Percentiles rank a stretch among this genome's conserved stretches.
Evolutionary conservation across 257 asterid species (phyloP).

Genomic region (Gardenia jasminoides): DNA sequence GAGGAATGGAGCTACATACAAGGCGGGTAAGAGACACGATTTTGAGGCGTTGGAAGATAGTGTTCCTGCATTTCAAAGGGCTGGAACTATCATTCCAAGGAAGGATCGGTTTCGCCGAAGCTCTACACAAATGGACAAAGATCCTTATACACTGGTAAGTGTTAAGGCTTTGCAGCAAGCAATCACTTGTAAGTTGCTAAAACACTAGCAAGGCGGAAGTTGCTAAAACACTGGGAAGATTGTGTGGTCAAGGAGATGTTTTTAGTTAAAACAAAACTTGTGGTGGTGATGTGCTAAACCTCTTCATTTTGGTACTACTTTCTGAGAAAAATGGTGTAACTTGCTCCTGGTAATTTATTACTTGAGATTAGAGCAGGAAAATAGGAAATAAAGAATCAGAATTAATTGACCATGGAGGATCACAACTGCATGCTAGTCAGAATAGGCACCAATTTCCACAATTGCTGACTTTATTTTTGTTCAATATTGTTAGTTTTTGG

Average conservation of each 20-base stretch:
- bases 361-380: not conserved
- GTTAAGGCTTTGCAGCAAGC: not conserved
- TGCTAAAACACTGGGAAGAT: not conserved
- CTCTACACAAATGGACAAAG: slow-evolving; percentile 92
- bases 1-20: slow-evolving; percentile 69
- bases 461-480: not conserved
- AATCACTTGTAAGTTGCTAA: not conserved
- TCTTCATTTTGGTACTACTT: not conserved
- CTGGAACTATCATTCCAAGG: slow-evolving; percentile 90
- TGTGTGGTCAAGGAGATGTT: not conserved
- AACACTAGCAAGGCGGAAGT: not conserved
- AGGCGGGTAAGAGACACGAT: slow-evolving; percentile 74
- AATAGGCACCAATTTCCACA: not conserved
- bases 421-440: not conserved
- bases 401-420: not conserved
- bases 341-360: not conserved
- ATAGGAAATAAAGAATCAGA: not conserved
- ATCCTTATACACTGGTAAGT: slow-evolving; percentile 84
- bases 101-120: slow-evolving; percentile 91
- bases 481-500: not conserved
- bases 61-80: slow-evolving; percentile 87
- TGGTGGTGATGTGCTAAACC: not conserved
- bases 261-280: not conserved
- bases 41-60: slow-evolving; percentile 69
- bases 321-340: too few relatives aligned